Percentiles rank a stretch among this genome's conserved stretches.
phyloP scores from a whole-genome alignment of 1,139 yeast species.

The Suhomyces panamericanus region DNA sequence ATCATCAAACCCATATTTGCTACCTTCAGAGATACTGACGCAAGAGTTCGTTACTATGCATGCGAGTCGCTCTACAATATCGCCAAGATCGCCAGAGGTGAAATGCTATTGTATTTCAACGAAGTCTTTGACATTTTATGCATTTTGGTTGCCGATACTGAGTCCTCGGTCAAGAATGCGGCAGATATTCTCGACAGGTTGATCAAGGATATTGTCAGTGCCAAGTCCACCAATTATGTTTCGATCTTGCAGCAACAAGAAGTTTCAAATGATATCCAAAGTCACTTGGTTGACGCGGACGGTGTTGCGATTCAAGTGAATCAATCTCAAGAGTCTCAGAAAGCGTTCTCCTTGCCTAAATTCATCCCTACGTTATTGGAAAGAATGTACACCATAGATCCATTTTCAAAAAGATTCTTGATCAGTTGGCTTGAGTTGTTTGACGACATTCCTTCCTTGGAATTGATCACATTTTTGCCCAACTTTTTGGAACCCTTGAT shows the following conservation, averaged over 20 bases:
- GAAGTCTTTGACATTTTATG: conserved; percentile 94
- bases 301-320: conserved; percentile 63
- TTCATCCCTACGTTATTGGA: conserved; percentile 90
- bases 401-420: conserved; percentile 86
- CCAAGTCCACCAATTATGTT: conserved; percentile 87
- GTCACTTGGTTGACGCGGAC: conserved; percentile 50
- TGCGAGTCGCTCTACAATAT: conserved; percentile 95
- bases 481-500: conserved; percentile 85
- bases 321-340: conserved; percentile 60
- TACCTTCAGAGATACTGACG: conserved; percentile 95
- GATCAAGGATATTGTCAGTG: conserved; percentile 92
- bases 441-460: conserved; percentile 91
- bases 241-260: conserved; percentile 69
- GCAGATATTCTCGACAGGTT: conserved; percentile 91
- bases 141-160: conserved; percentile 87
- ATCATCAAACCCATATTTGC: conserved; percentile 93
- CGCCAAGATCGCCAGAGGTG: conserved; percentile 96
- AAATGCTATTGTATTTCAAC: conserved; percentile 84
- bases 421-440: conserved; percentile 91
- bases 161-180: conserved; percentile 90
- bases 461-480: conserved; percentile 82
- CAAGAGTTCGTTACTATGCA: conserved; percentile 93
- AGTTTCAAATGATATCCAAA: conserved; percentile 38
- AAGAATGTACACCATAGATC: conserved; percentile 88
- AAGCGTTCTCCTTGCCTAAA: conserved; percentile 82